Evolutionary conservation across 257 asterid genomes (phyloP), one percentile per base, ranked within the genome.

Genomic region (Coffea canephora): DNA sequence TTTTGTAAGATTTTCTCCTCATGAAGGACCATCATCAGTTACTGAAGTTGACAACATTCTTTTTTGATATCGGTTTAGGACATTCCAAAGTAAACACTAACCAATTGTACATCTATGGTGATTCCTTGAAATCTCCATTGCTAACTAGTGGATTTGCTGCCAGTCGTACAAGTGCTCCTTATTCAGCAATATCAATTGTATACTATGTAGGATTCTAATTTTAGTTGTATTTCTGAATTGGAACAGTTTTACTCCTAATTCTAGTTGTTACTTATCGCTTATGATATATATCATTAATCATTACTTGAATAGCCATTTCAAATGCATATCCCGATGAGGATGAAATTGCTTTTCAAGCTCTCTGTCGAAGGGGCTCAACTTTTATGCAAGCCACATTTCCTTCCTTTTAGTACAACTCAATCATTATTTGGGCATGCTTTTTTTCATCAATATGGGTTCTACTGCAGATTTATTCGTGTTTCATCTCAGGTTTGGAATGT

Each of bases 31-130:
- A 39, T 74, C 79, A 46, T n/a, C 36, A 15, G 73, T 31, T 21
- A 31, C 68, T 7, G 50, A 68, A 68, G 77, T 75, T 69, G 59
- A 69, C 12, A 48, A 52, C 16, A 69, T 69, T 43, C 49, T 78
- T 5, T 36, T 25, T 49, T 41, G 62, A 45, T 69, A 52, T 52
- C 18, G 62, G 19, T 55, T 57, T 48, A n/a, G 80, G 69, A 52
- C 45, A n/a, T 76, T 62, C 36, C 3, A 59, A 68, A 27, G 50
- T 45, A 75, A 43, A 59, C 46, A 50, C 82, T 71, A 43, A 46
- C 77, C 71, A 66, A 27, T 62, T 81, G 80, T 81, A 81, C 77
- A 81, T 81, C 31, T 64, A 75, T 25, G 16, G 11, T 57, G 43
- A 69, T 70, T 71, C 68, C 31, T 62, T 57, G 72, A 52, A 14